A percentile compares a stretch with the other conserved stretches of the same genome.
phyloP scores from a whole-genome alignment of 768 basidiomycete species.

The Mrakia hoshinonis region DNA sequence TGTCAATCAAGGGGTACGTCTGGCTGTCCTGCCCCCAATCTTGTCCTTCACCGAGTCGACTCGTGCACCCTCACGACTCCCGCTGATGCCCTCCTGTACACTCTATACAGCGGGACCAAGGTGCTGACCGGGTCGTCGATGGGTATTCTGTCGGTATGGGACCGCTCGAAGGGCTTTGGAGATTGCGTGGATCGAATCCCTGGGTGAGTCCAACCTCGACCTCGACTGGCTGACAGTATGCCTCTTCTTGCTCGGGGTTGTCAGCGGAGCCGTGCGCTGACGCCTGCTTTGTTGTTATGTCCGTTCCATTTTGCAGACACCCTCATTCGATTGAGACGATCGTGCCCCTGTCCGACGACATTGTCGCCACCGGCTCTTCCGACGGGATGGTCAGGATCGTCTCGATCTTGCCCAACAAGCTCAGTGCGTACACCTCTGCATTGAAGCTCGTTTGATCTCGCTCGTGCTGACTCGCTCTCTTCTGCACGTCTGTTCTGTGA shows the following conservation, averaged over 20 bases:
- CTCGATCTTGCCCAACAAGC: slow-evolving; percentile 75
- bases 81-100: background rate
- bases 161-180: slow-evolving; percentile 74
- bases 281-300: background rate
- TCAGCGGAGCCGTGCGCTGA: background rate
- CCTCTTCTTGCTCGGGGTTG: no score
- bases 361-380: slow-evolving; percentile 80
- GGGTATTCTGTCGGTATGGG: slow-evolving; percentile 83
- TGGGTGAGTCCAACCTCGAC: slow-evolving; percentile 50
- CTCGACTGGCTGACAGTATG: no score
- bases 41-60: background rate
- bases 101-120: slow-evolving; percentile 53
- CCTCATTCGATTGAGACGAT: slow-evolving; percentile 84
- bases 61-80: background rate
- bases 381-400: slow-evolving; percentile 84
- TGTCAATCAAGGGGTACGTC: slow-evolving; percentile 68
- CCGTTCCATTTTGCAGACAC: slow-evolving; percentile 50
- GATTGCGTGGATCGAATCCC: slow-evolving; percentile 87
- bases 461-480: background rate
- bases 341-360: slow-evolving; percentile 61
- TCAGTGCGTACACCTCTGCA: slow-evolving; percentile 41
- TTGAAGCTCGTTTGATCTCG: background rate
- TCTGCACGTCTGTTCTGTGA: background rate
- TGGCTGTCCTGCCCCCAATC: background rate
- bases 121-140: slow-evolving; percentile 79